These are phyloP conservation scores for Amanita rubescens DNA, from an alignment of 768 basidiomycete species.

Conservation along the genomic window DNA sequence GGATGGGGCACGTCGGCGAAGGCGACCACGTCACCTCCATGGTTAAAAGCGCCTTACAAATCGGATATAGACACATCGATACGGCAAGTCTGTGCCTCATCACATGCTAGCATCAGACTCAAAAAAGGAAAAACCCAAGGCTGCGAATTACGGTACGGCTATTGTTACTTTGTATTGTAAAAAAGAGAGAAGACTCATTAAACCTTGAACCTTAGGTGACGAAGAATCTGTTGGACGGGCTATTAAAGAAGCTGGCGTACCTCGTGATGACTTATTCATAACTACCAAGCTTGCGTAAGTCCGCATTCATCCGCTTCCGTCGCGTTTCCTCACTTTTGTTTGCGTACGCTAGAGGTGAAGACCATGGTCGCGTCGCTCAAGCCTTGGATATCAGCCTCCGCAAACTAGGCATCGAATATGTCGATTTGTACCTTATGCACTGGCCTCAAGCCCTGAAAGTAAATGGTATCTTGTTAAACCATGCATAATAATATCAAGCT, in stretches of 20 bases:
- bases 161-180: no score
- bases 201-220: conserved; percentile 17
- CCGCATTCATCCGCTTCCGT: neutral
- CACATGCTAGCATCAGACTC: no score
- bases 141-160: conserved; percentile 7
- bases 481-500: neutral
- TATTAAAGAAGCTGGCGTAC: conserved; percentile 30
- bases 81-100: conserved; percentile 15
- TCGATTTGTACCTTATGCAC: conserved; percentile 43
- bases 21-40: conserved; percentile 34
- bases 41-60: conserved; percentile 28
- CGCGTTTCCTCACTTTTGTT: conserved; percentile 10
- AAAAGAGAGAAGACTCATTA: no score
- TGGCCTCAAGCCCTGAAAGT: conserved; percentile 24
- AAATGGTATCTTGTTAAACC: conserved; percentile 11
- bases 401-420: conserved; percentile 31
- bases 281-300: conserved; percentile 34
- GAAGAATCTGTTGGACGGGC: conserved; percentile 31
- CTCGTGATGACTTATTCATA: conserved; percentile 31
- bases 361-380: conserved; percentile 26
- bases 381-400: conserved; percentile 28
- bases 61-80: conserved; percentile 30
- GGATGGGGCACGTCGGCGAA: conserved; percentile 30
- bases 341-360: conserved; percentile 17
- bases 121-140: neutral